These are phyloP conservation scores for Eutypella sp. DNA, from an alignment of 2,329 filamentous ascomycete species.

Conservation along the genomic window DNA sequence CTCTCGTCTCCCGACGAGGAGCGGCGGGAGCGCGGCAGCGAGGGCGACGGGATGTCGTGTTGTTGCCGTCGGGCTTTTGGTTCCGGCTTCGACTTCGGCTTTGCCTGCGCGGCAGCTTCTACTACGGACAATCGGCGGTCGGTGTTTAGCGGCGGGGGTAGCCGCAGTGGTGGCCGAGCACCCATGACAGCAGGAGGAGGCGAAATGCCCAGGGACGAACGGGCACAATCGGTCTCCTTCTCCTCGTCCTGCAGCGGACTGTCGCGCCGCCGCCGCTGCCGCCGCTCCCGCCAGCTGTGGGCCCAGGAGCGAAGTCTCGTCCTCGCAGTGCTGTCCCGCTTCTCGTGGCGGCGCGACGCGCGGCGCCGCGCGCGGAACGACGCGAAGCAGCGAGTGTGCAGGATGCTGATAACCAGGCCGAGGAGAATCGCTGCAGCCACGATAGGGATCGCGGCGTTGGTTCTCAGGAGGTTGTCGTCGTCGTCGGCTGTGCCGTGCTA, in stretches of 20 bases:
- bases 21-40: no score
- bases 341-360: constrained; percentile 17
- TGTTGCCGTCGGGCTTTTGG: no score
- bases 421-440: constrained; percentile 17
- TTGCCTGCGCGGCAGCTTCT: no score
- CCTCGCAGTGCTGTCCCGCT: no score
- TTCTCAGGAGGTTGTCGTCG: constrained; percentile 6
- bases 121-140: no score
- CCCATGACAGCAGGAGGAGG: no score
- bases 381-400: constrained; percentile 22
- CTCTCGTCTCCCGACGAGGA: constrained; percentile 26
- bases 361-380: constrained; percentile 22
- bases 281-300: constrained; percentile 18
- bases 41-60: no score
- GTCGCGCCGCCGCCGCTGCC: constrained; percentile 1
- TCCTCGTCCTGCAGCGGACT: constrained; percentile 26
- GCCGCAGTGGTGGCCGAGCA: no score
- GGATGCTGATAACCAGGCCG: constrained; percentile 18
- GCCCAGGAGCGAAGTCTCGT: constrained; percentile 26
- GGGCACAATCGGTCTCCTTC: constrained; percentile 32
- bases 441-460: constrained; percentile 10
- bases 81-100: no score
- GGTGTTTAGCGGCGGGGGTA: no score
- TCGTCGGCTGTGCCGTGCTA: no score
- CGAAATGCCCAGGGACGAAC: no score